These are phyloP conservation scores for Erysimum cheiranthoides DNA, from an alignment of 345 rosid species.

Conservation along the genomic window DNA sequence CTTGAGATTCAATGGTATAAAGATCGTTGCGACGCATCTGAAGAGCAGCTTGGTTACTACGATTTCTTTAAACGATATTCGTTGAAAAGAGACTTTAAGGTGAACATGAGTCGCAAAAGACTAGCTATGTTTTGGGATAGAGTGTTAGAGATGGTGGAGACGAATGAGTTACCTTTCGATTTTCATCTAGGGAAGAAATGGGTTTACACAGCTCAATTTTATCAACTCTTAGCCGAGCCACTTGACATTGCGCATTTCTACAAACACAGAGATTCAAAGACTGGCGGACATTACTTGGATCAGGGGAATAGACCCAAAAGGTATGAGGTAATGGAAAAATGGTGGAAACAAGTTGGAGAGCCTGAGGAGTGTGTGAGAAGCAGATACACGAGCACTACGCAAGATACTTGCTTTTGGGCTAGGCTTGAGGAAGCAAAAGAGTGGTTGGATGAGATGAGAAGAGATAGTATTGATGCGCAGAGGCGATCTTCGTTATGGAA, in stretches of 20 bases:
- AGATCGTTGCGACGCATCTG: slow-evolving; percentile 54
- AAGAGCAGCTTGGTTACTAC: slow-evolving; percentile 67
- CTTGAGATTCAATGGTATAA: slow-evolving; percentile 73
- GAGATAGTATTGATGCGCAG: slow-evolving; percentile 45
- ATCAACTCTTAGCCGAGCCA: slow-evolving; percentile 77
- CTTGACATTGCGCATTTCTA: slow-evolving; percentile 78
- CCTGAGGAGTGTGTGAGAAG: slow-evolving; percentile 46
- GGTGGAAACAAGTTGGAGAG: slow-evolving; percentile 54
- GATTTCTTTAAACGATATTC: slow-evolving; percentile 70
- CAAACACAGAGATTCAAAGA: slow-evolving; percentile 41
- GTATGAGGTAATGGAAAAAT: slow-evolving; percentile 66
- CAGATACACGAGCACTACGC: slow-evolving; percentile 64
- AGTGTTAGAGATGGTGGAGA: slow-evolving; percentile 66
- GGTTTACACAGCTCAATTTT: slow-evolving; percentile 67
- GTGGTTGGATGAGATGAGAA: slow-evolving; percentile 49
- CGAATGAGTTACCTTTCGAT: slow-evolving; percentile 70
- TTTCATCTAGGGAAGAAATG: slow-evolving; percentile 61
- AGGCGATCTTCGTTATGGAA: slow-evolving; percentile 42
- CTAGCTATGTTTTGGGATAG: slow-evolving; percentile 74
- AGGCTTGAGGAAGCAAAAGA: slow-evolving; percentile 80
- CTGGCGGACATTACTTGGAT: slow-evolving; percentile 57
- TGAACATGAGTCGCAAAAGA: slow-evolving; percentile 64
- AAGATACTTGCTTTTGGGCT: slow-evolving; percentile 93
- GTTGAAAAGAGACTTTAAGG: slow-evolving; percentile 53
- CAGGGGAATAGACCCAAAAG: slow-evolving; percentile 70